These are phyloP conservation scores for Eucalyptus pauciflora DNA, from an alignment of 345 rosid genomes.

Conservation along the genomic window DNA sequence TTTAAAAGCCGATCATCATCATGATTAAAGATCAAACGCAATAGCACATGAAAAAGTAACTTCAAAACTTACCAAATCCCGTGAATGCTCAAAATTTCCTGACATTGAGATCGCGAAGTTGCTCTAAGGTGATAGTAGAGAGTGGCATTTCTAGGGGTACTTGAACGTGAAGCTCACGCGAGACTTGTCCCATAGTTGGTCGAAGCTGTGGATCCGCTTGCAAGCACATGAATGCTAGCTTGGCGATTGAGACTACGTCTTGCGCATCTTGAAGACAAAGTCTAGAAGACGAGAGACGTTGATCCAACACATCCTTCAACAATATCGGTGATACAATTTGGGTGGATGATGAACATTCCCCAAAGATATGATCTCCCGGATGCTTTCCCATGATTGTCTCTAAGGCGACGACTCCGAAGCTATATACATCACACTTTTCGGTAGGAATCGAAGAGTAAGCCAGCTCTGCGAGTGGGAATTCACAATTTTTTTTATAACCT, in stretches of 20 bases:
- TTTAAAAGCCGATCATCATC: no score
- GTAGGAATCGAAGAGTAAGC: neutral
- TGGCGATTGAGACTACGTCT: neutral
- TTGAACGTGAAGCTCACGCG: neutral
- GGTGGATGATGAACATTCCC: no score
- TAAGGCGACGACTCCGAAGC: no score
- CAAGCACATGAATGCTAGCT: neutral
- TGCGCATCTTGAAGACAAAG: neutral
- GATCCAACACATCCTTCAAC: neutral
- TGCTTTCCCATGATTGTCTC: no score
- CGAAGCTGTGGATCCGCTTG: neutral
- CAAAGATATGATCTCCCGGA: no score
- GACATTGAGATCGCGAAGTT: neutral
- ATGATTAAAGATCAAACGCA: no score
- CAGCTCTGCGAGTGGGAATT: neutral
- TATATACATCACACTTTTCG: no score
- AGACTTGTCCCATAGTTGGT: neutral
- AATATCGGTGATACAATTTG: neutral
- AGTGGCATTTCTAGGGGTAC: neutral
- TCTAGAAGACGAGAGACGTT: neutral
- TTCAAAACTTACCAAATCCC: neutral
- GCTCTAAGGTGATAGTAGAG: neutral
- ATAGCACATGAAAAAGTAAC: neutral
- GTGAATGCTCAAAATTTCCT: neutral
- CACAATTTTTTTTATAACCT: accelerated